phyloP scores from a whole-genome alignment of 164 flowering plant species.

The Warburgia ugandensis region DNA sequence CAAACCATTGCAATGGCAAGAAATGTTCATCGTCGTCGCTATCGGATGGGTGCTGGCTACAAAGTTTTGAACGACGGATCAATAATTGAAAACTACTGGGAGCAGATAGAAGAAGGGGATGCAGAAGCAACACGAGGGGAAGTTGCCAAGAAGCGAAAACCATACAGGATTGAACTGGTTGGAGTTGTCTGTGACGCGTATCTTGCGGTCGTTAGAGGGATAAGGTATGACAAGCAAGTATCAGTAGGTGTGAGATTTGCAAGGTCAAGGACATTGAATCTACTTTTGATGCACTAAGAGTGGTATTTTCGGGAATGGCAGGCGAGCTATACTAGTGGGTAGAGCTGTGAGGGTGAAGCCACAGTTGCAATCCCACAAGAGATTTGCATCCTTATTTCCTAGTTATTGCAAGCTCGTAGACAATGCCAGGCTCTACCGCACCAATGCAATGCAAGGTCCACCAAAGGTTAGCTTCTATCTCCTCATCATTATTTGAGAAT shows the following conservation, averaged over 20 bases:
- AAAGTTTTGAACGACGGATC: conserved; percentile 62
- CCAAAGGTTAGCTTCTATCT: conserved; percentile 42
- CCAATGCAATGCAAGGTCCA: conserved; percentile 52
- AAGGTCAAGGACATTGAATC: background rate
- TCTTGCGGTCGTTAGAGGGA: conserved; percentile 85
- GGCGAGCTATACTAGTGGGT: conserved; percentile 72
- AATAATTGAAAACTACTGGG: conserved; percentile 78
- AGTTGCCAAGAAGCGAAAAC: conserved; percentile 27
- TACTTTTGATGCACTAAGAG: background rate
- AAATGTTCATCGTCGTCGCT: conserved; percentile 58
- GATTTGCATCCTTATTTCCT: conserved; percentile 76
- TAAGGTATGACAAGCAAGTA: conserved; percentile 42
- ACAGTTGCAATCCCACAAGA: conserved; percentile 83
- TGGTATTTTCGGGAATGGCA: conserved; percentile 17
- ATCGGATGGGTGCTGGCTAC: conserved; percentile 90
- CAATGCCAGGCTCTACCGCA: conserved; percentile 73
- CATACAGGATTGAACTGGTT: conserved; percentile 84
- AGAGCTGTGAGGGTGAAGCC: conserved; percentile 94
- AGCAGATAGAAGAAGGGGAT: conserved; percentile 39
- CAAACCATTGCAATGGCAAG: conserved; percentile 88
- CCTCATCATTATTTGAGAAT: background rate
- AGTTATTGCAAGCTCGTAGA: conserved; percentile 75
- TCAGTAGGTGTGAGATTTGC: background rate
- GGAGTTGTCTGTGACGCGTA: conserved; percentile 92
- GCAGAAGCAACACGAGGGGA: conserved; percentile 13